A percentile compares a stretch with the other conserved stretches of the same genome.
Evolutionary conservation across 768 basidiomycete species (phyloP).

Genomic region (Clathrus columnatus): DNA sequence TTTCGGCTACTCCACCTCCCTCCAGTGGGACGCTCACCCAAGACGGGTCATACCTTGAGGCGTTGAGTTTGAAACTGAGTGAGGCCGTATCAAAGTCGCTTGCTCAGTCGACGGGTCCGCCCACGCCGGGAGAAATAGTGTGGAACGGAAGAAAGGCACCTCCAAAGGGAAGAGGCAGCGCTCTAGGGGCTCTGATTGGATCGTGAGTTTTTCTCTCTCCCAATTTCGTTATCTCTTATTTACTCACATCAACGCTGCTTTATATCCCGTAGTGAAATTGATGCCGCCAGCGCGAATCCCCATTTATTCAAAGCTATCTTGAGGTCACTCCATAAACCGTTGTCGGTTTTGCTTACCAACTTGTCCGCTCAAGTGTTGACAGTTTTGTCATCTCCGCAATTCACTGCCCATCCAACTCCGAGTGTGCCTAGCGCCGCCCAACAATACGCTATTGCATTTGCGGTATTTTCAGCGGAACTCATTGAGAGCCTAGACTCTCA

Average conservation of each 20-base stretch:
- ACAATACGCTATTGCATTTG: conserved; percentile 58
- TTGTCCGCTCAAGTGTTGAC: conserved; percentile 61
- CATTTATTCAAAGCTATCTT: conserved; percentile 63
- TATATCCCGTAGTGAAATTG: conserved; percentile 67
- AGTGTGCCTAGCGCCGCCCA: conserved; percentile 58
- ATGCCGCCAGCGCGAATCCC: conserved; percentile 50
- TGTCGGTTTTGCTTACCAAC: conserved; percentile 66
- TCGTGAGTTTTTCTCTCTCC: conserved; percentile 40
- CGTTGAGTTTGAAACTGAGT: conserved; percentile 66
- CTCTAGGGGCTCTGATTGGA: conserved; percentile 59
- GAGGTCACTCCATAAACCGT: conserved; percentile 64
- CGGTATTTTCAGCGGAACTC: conserved; percentile 65
- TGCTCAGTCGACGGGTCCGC: conserved; percentile 51
- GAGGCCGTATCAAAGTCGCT: conserved; percentile 76
- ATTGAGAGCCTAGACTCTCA: conserved; percentile 62
- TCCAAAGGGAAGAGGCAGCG: conserved; percentile 62
- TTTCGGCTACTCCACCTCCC: conserved; percentile 26
- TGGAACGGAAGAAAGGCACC: conserved; percentile 56
- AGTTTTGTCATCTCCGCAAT: conserved; percentile 54
- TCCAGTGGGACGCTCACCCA: conserved; percentile 45
- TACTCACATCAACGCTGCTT: conserved; percentile 15
- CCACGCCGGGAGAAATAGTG: conserved; percentile 42
- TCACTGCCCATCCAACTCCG: conserved; percentile 43
- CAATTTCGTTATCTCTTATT: conserved; percentile 1
- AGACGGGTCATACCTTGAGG: conserved; percentile 74